Evolutionary conservation across 2,329 filamentous ascomycete genomes (phyloP).

Genomic region (Aureobasidium vineae): DNA sequence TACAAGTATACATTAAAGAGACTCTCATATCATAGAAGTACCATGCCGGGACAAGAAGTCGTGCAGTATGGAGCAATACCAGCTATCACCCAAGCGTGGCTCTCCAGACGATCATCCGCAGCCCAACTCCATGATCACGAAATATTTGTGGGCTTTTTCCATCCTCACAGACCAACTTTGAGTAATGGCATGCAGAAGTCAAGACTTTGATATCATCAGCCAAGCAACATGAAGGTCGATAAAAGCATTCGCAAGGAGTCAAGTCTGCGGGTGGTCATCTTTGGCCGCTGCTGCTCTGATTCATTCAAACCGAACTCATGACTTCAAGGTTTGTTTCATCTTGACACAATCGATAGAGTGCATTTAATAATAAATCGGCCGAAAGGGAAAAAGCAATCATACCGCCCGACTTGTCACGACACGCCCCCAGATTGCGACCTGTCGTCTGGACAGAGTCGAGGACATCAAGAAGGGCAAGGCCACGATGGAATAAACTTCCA

Average conservation of each 20-base stretch:
- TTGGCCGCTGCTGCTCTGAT: constrained; percentile 6
- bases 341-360: constrained; percentile 5
- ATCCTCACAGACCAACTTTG: constrained; percentile 6
- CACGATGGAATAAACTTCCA: neutral
- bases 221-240: constrained; percentile 3
- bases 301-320: neutral
- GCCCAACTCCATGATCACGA: constrained; percentile 7
- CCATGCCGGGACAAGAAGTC: neutral
- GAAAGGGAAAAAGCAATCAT: neutral
- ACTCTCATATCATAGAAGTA: neutral
- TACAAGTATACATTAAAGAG: constrained; percentile 6
- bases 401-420: neutral
- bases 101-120: constrained; percentile 21
- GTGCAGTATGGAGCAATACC: neutral
- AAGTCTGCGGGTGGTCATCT: neutral
- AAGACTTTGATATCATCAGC: neutral
- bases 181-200: neutral
- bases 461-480: neutral
- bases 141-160: constrained; percentile 10
- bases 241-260: neutral
- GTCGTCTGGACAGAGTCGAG: neutral
- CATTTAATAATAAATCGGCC: constrained; percentile 16
- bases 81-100: neutral
- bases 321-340: neutral
- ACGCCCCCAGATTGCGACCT: neutral